Conservation (phyloP, 139 green algal species). For the Chlamydomonas sphaeroides region DNA sequence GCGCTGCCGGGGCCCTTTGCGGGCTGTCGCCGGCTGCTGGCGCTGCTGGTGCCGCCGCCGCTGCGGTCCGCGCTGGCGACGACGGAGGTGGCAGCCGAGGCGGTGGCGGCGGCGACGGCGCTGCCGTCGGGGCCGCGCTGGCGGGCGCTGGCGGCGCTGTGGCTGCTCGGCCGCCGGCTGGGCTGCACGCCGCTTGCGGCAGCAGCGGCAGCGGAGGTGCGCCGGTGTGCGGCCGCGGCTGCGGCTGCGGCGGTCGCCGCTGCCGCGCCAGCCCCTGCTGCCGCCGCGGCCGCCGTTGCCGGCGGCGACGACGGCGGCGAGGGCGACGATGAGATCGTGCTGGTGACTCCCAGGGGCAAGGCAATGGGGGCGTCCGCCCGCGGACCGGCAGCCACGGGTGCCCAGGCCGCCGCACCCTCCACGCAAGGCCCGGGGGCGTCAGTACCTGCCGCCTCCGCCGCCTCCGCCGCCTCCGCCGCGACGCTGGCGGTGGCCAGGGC, state of each 20-base stretch:
- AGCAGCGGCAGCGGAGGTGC: too few species aligned
- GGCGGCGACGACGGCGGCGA: not conserved
- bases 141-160: slow-evolving; percentile 1
- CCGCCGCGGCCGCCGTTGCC: not conserved
- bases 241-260: too few species aligned
- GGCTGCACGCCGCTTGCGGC: not conserved
- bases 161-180: not conserved
- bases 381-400: too few species aligned
- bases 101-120: not conserved
- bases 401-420: too few species aligned
- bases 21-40: not conserved
- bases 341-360: too few species aligned
- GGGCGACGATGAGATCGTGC: too few species aligned
- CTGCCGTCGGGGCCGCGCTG: not conserved
- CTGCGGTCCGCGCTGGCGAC: not conserved
- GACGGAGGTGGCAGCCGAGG: not conserved
- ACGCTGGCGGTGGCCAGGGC: not conserved
- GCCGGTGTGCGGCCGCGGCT: too few species aligned
- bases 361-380: too few species aligned
- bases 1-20: slow-evolving; percentile 26
- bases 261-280: not conserved
- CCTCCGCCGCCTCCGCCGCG: too few species aligned
- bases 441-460: too few species aligned
- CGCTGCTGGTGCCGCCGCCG: slow-evolving; percentile 10
- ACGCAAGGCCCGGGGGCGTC: too few species aligned